Percentiles rank a stretch among this genome's conserved stretches.
Conservation (phyloP, 345 rosid species). For the Pistacia atlantica region DNA sequence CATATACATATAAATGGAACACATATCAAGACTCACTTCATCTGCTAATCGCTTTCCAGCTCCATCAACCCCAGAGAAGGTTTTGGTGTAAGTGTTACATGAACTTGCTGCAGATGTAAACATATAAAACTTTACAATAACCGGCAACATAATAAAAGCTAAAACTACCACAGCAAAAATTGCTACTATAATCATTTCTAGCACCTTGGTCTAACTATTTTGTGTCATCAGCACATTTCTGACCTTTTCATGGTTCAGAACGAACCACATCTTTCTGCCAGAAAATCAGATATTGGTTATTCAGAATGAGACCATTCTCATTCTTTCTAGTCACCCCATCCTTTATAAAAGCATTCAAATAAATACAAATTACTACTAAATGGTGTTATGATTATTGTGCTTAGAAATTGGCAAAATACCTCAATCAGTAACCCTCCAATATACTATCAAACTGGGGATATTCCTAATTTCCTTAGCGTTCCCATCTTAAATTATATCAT, state of each 20-base stretch:
- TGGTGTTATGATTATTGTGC: background rate
- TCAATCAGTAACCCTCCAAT: background rate
- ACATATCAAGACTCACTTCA: conserved; percentile 60
- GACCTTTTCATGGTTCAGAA: background rate
- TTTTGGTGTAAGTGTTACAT: conserved; percentile 71
- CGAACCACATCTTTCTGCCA: background rate
- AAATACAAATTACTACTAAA: background rate
- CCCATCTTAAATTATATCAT: background rate
- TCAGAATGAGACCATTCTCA: background rate
- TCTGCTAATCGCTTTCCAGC: conserved; percentile 94
- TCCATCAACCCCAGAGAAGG: conserved; percentile 87
- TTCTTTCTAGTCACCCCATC: conserved; percentile 6
- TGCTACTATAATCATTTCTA: background rate
- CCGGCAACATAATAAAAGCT: conserved; percentile 1
- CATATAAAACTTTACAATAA: conserved; percentile 7
- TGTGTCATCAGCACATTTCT: background rate
- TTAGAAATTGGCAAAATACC: background rate
- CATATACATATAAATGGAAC: background rate
- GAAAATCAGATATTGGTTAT: background rate
- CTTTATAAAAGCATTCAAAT: background rate
- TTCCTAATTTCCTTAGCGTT: background rate
- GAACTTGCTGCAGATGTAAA: conserved; percentile 76
- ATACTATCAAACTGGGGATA: background rate
- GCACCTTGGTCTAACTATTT: background rate
- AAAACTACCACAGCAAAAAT: background rate